phyloP scores from a whole-genome alignment of 495 filamentous ascomycete species.

The Aspergillus kassunensis region DNA sequence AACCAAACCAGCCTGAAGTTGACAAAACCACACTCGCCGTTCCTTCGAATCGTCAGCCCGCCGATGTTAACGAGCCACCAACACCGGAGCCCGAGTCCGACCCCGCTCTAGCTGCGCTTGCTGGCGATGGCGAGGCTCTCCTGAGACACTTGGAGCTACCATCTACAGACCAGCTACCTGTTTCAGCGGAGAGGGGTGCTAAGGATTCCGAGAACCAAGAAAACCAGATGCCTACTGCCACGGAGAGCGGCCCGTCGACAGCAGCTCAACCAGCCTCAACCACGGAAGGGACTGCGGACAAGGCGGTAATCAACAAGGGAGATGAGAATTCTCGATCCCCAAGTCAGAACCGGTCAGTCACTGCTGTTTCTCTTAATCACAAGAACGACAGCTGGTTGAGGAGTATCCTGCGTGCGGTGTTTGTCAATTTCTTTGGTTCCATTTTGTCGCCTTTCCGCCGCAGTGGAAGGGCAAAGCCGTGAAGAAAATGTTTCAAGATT shows the following conservation, averaged over 20 bases:
- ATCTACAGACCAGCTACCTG: slow-evolving; percentile 29
- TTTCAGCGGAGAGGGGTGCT: slow-evolving; percentile 7
- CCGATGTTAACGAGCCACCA: slow-evolving; percentile 5
- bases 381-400: slow-evolving; percentile 44
- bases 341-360: slow-evolving; percentile 45
- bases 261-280: slow-evolving; percentile 17
- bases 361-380: slow-evolving; percentile 42
- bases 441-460: slow-evolving; percentile 42
- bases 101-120: slow-evolving; percentile 34
- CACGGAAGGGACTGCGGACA: slow-evolving; percentile 12
- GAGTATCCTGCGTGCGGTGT: slow-evolving; percentile 41
- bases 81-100: slow-evolving; percentile 34
- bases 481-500: slow-evolving; percentile 17
- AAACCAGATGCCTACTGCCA: slow-evolving; percentile 1
- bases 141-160: slow-evolving; percentile 31
- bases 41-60: slow-evolving; percentile 17
- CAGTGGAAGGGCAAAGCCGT: slow-evolving; percentile 29
- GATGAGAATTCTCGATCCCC: slow-evolving; percentile 36
- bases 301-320: slow-evolving; percentile 22
- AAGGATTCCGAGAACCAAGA: slow-evolving; percentile 14
- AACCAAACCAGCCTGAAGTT: slow-evolving; percentile 17
- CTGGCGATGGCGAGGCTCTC: slow-evolving; percentile 36
- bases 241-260: slow-evolving; percentile 9
- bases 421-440: slow-evolving; percentile 38
- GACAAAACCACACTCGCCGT: slow-evolving; percentile 14